phyloP scores from a whole-genome alignment of 495 filamentous ascomycete genomes.

The Penicillium lividum region DNA sequence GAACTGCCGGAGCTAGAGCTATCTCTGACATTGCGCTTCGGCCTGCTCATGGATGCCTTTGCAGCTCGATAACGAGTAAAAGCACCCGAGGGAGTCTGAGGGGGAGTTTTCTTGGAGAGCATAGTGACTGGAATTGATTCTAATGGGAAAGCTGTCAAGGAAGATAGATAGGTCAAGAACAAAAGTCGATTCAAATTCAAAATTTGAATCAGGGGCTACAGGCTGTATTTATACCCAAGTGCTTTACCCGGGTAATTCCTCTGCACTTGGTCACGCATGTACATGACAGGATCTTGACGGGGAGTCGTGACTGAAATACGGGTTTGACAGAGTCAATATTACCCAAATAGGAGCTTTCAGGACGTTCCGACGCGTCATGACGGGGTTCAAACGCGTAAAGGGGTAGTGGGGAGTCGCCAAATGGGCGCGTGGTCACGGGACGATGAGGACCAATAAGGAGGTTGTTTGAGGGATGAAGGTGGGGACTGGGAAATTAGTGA shows the following conservation, averaged over 20 bases:
- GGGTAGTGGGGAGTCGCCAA: conserved; percentile 36
- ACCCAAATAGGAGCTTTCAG: conserved; percentile 7
- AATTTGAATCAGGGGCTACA: conserved; percentile 20
- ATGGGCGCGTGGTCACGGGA: conserved; percentile 45
- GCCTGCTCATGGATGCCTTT: conserved; percentile 31
- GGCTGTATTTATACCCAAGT: conserved; percentile 17
- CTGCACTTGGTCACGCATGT: conserved; percentile 12
- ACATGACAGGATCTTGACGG: conserved; percentile 11
- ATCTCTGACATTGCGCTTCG: conserved; percentile 16
- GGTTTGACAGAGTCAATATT: conserved; percentile 19
- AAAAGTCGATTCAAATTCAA: not conserved
- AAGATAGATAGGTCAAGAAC: too few species aligned
- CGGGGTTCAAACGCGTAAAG: conserved; percentile 41
- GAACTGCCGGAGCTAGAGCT: conserved; percentile 30
- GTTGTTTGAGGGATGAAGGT: not conserved
- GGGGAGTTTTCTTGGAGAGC: conserved; percentile 32
- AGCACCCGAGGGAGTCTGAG: conserved; percentile 38
- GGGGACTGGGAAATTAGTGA: conserved; percentile 4
- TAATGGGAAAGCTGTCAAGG: not conserved
- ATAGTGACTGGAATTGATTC: conserved; percentile 20
- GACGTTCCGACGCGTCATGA: conserved; percentile 34
- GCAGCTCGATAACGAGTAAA: conserved; percentile 49
- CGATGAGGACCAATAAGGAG: conserved; percentile 23
- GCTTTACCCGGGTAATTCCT: not conserved
- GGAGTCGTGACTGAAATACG: conserved; percentile 3